Evolutionary conservation across 2,329 filamentous ascomycete species (phyloP).

Genomic region (Byssothecium circinans): DNA sequence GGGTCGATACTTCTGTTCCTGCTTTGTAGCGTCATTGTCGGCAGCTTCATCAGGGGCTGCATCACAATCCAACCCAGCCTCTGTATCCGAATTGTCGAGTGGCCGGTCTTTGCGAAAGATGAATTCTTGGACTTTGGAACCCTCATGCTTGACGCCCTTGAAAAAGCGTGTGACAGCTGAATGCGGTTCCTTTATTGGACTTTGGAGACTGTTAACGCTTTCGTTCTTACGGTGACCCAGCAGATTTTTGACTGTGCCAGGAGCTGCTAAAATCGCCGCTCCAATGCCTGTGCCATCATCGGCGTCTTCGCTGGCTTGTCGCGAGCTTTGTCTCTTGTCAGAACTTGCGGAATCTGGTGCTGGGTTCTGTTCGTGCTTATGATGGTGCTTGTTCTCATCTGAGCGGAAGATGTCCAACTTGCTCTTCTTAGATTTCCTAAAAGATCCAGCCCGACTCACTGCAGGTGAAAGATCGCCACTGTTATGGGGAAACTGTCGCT

Average conservation of each 20-base stretch:
- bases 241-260: constrained; percentile 36
- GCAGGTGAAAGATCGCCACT: constrained; percentile 43
- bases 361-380: constrained; percentile 16
- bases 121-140: constrained; percentile 62
- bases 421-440: constrained; percentile 40
- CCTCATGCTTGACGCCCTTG: constrained; percentile 71
- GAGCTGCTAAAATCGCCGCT: constrained; percentile 35
- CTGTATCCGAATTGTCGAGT: constrained; percentile 48
- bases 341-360: constrained; percentile 21
- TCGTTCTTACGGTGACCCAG: constrained; percentile 43
- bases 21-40: constrained; percentile 23
- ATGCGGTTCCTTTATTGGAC: constrained; percentile 34
- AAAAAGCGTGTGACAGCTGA: constrained; percentile 73
- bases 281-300: constrained; percentile 33
- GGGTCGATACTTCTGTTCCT: constrained; percentile 16
- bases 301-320: constrained; percentile 37
- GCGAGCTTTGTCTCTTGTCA: constrained; percentile 30
- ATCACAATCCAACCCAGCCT: constrained; percentile 50
- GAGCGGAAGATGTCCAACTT: constrained; percentile 48
- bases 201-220: constrained; percentile 38
- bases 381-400: constrained; percentile 38
- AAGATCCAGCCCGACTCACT: constrained; percentile 34
- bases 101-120: constrained; percentile 60
- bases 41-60: constrained; percentile 37
- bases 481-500: constrained; percentile 35